phyloP scores from a whole-genome alignment of 2,329 filamentous ascomycete species.

The Aspergillus sp. region DNA sequence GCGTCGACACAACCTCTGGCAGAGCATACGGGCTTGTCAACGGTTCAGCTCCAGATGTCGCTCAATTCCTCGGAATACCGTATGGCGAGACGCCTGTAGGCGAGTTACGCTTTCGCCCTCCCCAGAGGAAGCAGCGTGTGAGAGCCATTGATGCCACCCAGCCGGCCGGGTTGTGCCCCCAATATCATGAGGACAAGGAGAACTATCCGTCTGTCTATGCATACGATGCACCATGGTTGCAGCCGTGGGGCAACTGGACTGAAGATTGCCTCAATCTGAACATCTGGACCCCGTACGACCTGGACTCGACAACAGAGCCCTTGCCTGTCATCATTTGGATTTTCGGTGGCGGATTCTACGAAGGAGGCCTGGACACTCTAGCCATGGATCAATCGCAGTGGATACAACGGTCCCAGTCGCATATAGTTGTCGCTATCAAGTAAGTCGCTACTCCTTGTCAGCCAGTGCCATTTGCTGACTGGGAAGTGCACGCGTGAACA shows the following conservation, averaged over 20 bases:
- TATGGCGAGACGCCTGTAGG: too few relatives aligned
- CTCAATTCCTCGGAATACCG: too few relatives aligned
- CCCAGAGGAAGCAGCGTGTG: too few relatives aligned
- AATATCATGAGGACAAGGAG: too few relatives aligned
- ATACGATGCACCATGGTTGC: too few relatives aligned
- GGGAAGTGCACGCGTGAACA: neutral
- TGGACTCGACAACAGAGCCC: neutral
- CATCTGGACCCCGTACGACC: neutral
- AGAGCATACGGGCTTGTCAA: too few relatives aligned
- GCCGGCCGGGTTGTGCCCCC: too few relatives aligned
- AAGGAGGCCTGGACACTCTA: neutral
- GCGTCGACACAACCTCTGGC: too few relatives aligned
- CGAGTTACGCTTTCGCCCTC: too few relatives aligned
- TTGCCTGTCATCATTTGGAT: neutral
- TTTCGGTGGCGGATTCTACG: neutral
- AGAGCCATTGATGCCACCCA: too few relatives aligned
- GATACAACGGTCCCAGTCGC: neutral
- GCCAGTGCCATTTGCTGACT: neutral
- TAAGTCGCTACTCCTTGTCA: neutral
- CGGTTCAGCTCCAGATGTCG: too few relatives aligned
- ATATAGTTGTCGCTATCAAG: neutral
- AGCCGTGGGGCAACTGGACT: neutral
- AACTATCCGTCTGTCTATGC: too few relatives aligned
- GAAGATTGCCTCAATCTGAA: neutral
- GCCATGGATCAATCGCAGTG: neutral